Percentiles rank a stretch among this genome's conserved stretches.
Evolutionary conservation across 164 flowering plant genomes (phyloP).

Genomic region (Vitis rotundifolia): DNA sequence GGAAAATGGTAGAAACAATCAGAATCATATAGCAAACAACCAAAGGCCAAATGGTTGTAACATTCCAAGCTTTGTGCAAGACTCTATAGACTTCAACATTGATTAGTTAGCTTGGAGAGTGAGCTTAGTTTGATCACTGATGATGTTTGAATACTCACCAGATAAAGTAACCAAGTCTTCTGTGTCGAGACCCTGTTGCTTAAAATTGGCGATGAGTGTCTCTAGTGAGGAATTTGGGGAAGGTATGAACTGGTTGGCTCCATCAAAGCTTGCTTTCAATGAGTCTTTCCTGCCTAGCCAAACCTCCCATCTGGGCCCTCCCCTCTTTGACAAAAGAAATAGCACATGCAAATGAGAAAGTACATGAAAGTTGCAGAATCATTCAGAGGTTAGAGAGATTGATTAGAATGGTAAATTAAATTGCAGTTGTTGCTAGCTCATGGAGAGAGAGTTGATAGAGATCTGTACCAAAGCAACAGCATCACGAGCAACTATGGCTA

Average conservation of each 20-base stretch:
- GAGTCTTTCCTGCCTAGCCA: conserved; percentile 75
- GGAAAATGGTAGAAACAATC: too few species aligned
- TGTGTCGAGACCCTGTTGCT: conserved; percentile 57
- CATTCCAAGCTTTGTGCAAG: too few species aligned
- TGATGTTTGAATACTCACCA: conserved; percentile 33
- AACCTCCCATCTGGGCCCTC: conserved; percentile 79
- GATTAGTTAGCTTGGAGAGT: too few species aligned
- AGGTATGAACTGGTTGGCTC: conserved; percentile 66
- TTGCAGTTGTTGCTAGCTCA: too few species aligned
- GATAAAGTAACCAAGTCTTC: conserved; percentile 73
- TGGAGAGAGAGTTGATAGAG: not conserved
- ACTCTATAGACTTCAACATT: too few species aligned
- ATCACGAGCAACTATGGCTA: conserved; percentile 77
- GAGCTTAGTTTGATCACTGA: too few species aligned
- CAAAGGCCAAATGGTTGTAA: too few species aligned
- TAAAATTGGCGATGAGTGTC: conserved; percentile 55
- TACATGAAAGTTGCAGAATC: not conserved
- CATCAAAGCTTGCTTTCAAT: conserved; percentile 56
- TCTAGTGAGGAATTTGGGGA: conserved; percentile 64
- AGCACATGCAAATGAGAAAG: not conserved
- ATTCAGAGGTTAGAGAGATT: not conserved
- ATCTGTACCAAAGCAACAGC: conserved; percentile 52
- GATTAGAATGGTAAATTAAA: too few species aligned
- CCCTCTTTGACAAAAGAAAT: conserved; percentile 45
- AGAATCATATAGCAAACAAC: too few species aligned